Evolutionary conservation across 805 yeast species (phyloP).

Genomic region (Saccharomycopsis olivae): DNA sequence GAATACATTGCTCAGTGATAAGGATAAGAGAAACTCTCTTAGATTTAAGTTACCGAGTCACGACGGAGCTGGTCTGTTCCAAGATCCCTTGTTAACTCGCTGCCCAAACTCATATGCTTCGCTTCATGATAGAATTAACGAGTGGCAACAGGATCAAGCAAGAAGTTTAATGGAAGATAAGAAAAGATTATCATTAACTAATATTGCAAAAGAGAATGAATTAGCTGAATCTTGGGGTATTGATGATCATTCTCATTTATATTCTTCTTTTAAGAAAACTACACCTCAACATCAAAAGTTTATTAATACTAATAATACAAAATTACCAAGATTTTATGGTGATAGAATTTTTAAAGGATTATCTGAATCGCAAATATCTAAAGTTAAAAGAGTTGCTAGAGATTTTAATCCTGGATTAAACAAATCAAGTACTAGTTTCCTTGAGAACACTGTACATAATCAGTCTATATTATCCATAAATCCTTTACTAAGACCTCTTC

Average conservation of each 20-base stretch:
- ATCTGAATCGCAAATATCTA: slow-evolving; percentile 4
- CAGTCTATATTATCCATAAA: background rate
- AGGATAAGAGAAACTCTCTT: background rate
- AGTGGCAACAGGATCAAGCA: slow-evolving; percentile 16
- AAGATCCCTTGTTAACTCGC: slow-evolving; percentile 1
- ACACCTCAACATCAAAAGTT: background rate
- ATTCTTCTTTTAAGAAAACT: background rate
- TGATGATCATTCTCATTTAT: slow-evolving; percentile 11
- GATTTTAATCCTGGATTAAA: background rate
- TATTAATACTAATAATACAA: background rate
- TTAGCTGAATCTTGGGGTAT: slow-evolving; percentile 13
- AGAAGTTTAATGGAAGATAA: slow-evolving; percentile 1
- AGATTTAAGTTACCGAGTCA: slow-evolving; percentile 5
- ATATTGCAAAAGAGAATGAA: background rate
- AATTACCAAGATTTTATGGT: slow-evolving; percentile 14
- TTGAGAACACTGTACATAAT: slow-evolving; percentile 3
- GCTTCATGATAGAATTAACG: slow-evolving; percentile 11
- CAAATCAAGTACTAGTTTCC: background rate
- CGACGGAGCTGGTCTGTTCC: slow-evolving; percentile 7
- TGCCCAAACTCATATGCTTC: background rate
- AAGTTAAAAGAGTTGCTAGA: slow-evolving; percentile 7
- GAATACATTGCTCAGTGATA: background rate
- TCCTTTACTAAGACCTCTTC: slow-evolving; percentile 3
- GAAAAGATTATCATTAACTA: background rate
- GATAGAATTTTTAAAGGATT: slow-evolving; percentile 11